Evolutionary conservation across 257 asterid genomes (phyloP).

Genomic region (Lavandula angustifolia): DNA sequence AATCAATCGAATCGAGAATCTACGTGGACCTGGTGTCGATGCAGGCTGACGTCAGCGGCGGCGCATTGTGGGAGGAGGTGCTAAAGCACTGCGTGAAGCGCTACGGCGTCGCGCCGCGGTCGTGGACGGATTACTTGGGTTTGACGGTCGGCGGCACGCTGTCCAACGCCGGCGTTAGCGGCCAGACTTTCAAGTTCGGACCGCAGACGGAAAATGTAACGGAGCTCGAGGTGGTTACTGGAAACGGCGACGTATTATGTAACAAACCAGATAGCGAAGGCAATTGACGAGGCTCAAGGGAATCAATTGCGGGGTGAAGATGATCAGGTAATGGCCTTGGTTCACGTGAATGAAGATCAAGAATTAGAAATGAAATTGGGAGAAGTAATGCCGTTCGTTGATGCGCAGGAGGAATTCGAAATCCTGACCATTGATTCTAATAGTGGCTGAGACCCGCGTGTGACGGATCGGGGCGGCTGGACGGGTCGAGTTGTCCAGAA

Average conservation of each 20-base stretch:
- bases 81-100: slow-evolving; percentile 56
- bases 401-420: no score
- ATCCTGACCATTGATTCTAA: no score
- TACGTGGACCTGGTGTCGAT: slow-evolving; percentile 39
- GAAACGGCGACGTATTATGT: slow-evolving; percentile 72
- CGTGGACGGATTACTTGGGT: slow-evolving; percentile 91
- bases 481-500: no score
- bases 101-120: slow-evolving; percentile 68
- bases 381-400: no score
- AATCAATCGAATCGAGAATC: slow-evolving; percentile 38
- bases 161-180: slow-evolving; percentile 95
- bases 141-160: slow-evolving; percentile 93
- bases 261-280: no score
- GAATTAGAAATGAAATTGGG: no score
- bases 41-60: slow-evolving; percentile 81
- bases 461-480: no score
- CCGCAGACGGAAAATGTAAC: slow-evolving; percentile 86
- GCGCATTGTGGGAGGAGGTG: slow-evolving; percentile 90
- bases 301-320: no score
- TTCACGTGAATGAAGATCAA: no score
- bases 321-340: no score
- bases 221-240: slow-evolving; percentile 92
- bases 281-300: no score
- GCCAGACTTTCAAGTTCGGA: slow-evolving; percentile 71
- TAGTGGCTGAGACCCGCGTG: no score